Base-by-base conservation (phyloP, 192 early-diverging fungal genomes). In the Rhizoclosmatium globosum region DNA sequence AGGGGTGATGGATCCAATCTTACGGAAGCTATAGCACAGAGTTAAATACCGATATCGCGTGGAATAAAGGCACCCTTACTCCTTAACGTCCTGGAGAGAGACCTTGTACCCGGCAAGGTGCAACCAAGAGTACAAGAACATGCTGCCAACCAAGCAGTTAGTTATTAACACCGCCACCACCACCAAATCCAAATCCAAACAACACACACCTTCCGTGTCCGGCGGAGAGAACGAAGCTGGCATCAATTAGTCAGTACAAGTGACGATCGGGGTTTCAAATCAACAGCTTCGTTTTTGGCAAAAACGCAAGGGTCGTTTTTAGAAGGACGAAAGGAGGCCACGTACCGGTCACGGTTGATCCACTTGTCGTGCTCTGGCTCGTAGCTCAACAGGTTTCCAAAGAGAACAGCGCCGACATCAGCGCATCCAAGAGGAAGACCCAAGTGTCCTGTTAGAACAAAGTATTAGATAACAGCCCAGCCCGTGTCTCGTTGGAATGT, bases 371-470 rank as follows among this genome's bases (percentile, higher is more conserved):
- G 91, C 82, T 89, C 89, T 71, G 98, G 97, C 88, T 95, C 95
- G 71, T 85, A 89, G 65, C 86, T 91, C 82, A 98, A 89, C 83
- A 92, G 93, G 57, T 86, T 87, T n/a, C 92, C 91, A 82, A 96
- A 99, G 59, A 98, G 84, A 59, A 94, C 86, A 71, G 97, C 93
- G 13, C 94, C 94, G 90, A 99, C 93, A 9, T 96, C 96, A 61
- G 97, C 98, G 74, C 94, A 97, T 17, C 98, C 98, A 94, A 99
- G 97, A 9, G 98, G 98, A 45, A 96, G 96, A 68, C 97, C 97
- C 56, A 96, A 96, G 77, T 99, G 98, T 15, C 98, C 98, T 64
- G 94, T 11, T 19, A 43, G 7, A 62, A 0, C 4, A 23, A n/a
- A 19, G 60, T 19, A 21, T 19, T 68, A 47, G 44, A 44, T 44